phyloP scores from a whole-genome alignment of 139 green algal genomes.

The Haematococcus sp. region DNA sequence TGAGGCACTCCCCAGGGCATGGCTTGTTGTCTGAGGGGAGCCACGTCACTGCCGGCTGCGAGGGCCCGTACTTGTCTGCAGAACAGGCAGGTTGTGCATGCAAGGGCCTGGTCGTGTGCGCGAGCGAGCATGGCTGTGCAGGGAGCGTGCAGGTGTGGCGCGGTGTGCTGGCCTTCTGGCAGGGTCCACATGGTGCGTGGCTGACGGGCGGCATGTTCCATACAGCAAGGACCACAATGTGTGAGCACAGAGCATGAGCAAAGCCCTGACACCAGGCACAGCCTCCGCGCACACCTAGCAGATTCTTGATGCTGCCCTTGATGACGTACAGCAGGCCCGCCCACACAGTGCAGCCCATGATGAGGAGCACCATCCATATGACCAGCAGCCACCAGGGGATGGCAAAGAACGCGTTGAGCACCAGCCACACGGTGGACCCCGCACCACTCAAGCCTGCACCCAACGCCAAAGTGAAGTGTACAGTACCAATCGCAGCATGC shows the following conservation, averaged over 20 bases:
- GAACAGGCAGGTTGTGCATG: too few species aligned
- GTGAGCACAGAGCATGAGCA: too few species aligned
- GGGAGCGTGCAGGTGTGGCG: too few species aligned
- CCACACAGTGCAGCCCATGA: neutral
- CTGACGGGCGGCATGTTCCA: too few species aligned
- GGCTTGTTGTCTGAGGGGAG: constrained; percentile 12
- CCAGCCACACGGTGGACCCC: constrained; percentile 3
- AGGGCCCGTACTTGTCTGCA: constrained; percentile 1
- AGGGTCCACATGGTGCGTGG: neutral
- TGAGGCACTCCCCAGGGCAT: constrained; percentile 37
- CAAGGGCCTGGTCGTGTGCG: too few species aligned
- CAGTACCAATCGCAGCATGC: neutral
- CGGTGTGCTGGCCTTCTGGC: too few species aligned
- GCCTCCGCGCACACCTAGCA: too few species aligned
- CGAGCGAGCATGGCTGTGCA: too few species aligned
- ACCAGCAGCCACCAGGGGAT: constrained; percentile 13
- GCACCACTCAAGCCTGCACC: constrained; percentile 7
- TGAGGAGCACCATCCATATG: constrained; percentile 5
- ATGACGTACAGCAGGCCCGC: constrained; percentile 1
- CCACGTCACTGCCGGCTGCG: constrained; percentile 18
- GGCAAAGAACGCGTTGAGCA: constrained; percentile 8
- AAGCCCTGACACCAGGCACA: too few species aligned
- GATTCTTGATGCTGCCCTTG: neutral
- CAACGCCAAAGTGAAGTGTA: neutral
- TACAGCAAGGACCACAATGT: too few species aligned